Evolutionary conservation across 352 stramenopile genomes (phyloP), one percentile per base, ranked within the genome.

Genomic region (Phytophthora quininea): DNA sequence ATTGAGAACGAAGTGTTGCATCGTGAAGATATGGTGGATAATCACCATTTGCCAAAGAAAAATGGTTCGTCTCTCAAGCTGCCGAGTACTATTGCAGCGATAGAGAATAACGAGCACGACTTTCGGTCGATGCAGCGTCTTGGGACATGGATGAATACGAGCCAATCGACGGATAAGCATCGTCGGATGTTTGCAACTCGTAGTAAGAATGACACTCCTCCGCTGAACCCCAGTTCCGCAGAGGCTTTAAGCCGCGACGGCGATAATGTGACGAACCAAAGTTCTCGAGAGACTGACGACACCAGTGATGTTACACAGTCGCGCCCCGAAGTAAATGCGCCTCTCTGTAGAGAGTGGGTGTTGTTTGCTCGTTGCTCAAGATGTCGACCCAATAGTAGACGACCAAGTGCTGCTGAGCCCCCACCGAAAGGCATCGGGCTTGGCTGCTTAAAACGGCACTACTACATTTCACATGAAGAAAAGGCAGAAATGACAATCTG

Each of bases 291-390:
- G 51, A 29, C 31, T 54, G 19, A 54, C 60, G 40, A 43, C 67
- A 4, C 31, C 0, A 32, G 24, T 12, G 71, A 84, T 54, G 32
- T 90, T 10, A 69, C 65, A n/a, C 33, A 55, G 4, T 91, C 84
- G 4, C 68, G 83, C 27, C 58, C 64, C 9, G 66, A 86, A 54
- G 68, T 76, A 6, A 83, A 55, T 52, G 69, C 80, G 0, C 49
- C 68, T 15, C 58, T 95, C 2, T 95, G 87, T 53, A 71, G 80
- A 56, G 84, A 91, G 58, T 95, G 87, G 87, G 80, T 93, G 0
- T 47, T 93, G 1, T 90, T 95, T 29, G 56, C 81, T 47, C 67
- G 67, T 2, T 95, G 87, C 54, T 84, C 76, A 3, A 77, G 63
- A 29, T 54, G 54, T 45, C 42, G 62, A 24, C 27, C 3, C 4